These are phyloP conservation scores for Fusarium beomiforme DNA, from an alignment of 2,329 filamentous ascomycete genomes.

Conservation along the genomic window DNA sequence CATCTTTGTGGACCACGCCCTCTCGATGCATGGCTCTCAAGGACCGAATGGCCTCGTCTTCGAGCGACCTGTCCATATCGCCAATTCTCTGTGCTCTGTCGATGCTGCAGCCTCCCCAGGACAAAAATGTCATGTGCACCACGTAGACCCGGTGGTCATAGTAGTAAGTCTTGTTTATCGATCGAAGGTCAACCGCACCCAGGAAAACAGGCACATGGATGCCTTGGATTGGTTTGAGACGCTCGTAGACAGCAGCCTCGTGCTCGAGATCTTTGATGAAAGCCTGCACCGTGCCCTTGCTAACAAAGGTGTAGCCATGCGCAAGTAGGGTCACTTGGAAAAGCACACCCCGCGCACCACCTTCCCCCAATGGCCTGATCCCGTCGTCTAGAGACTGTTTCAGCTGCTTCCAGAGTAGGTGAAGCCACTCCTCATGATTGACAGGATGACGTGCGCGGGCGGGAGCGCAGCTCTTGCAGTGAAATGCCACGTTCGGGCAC, in stretches of 20 bases:
- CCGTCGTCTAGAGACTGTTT: conserved; percentile 44
- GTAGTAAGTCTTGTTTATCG: conserved; percentile 47
- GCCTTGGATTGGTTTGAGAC: conserved; percentile 48
- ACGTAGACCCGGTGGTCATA: conserved; percentile 48
- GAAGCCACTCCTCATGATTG: conserved; percentile 40
- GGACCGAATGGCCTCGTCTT: conserved; percentile 14
- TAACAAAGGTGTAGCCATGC: conserved; percentile 56
- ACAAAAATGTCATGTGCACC: conserved; percentile 48
- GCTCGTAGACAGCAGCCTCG: conserved; percentile 50
- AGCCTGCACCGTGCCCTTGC: conserved; percentile 52
- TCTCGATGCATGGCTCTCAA: conserved; percentile 39
- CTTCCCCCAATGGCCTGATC: conserved; percentile 39
- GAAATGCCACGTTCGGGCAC: conserved; percentile 38
- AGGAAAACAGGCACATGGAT: conserved; percentile 49
- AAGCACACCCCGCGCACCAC: conserved; percentile 51
- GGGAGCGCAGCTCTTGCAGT: conserved; percentile 34
- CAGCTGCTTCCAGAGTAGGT: conserved; percentile 47
- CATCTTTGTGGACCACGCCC: conserved; percentile 43
- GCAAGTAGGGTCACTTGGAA: conserved; percentile 53
- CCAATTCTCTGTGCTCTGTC: not conserved
- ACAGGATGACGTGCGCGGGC: conserved; percentile 42
- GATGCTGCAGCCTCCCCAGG: conserved; percentile 44
- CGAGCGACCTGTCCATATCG: not conserved
- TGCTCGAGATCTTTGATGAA: conserved; percentile 49
- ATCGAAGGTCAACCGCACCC: conserved; percentile 46